Percentiles rank a stretch among this genome's conserved stretches.
Conservation (phyloP, 73 alveolate species). For the Tetrahymena thermophila region DNA sequence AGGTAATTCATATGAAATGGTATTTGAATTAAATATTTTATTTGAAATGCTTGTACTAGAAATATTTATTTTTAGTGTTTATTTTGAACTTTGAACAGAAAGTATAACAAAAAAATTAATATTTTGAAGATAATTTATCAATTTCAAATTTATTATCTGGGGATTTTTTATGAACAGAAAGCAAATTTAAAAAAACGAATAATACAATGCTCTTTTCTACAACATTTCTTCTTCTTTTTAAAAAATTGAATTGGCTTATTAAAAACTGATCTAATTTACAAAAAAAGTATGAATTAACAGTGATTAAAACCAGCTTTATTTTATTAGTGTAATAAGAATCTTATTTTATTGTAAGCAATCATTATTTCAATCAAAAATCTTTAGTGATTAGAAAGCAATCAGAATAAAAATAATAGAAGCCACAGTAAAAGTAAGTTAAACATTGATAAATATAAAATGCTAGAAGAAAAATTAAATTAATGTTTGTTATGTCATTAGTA, state of each 20-base stretch:
- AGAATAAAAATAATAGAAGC: neutral
- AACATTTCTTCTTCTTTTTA: neutral
- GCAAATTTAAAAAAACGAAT: neutral
- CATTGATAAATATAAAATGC: neutral
- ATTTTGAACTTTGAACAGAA: neutral
- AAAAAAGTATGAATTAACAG: neutral
- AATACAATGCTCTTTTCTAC: neutral
- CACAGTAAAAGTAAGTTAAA: neutral
- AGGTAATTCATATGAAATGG: neutral
- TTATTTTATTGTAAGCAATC: neutral
- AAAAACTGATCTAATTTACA: neutral
- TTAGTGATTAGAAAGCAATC: neutral
- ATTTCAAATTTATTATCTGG: neutral
- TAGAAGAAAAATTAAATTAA: neutral
- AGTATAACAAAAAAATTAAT: too few species aligned
- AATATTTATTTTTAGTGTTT: neutral
- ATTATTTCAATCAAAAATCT: neutral
- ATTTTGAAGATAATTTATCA: neutral
- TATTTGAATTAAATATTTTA: too few species aligned
- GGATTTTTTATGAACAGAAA: neutral
- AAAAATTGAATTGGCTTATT: neutral
- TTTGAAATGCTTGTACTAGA: neutral
- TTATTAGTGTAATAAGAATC: neutral
- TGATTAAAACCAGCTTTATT: neutral
- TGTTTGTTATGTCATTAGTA: neutral